These are phyloP conservation scores for Fusarium chlamydosporum DNA, from an alignment of 2,329 filamentous ascomycete species.

Conservation along the genomic window DNA sequence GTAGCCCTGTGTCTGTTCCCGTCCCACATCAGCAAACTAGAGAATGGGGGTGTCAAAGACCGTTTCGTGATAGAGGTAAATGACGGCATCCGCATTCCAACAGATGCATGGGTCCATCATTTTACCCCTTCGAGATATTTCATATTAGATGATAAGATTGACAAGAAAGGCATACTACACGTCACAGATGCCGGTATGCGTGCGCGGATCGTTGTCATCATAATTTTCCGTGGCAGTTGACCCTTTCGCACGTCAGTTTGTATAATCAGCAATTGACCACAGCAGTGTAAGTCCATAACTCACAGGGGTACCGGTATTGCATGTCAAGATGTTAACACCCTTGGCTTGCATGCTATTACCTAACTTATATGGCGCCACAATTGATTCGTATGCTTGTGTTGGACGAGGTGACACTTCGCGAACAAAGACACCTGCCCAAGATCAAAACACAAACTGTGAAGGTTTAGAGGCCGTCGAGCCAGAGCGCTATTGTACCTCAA, in stretches of 20 bases:
- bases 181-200: conserved; percentile 9
- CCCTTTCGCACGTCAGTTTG: conserved; percentile 19
- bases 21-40: neutral
- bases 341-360: neutral
- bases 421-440: conserved; percentile 23
- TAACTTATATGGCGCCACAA: conserved; percentile 17
- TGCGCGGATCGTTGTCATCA: conserved; percentile 19
- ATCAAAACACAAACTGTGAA: conserved; percentile 3
- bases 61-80: conserved; percentile 17
- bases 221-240: conserved; percentile 1
- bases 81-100: conserved; percentile 39
- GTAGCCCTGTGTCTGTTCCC: conserved; percentile 30
- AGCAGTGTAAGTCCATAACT: neutral
- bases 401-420: conserved; percentile 27
- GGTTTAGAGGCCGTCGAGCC: neutral
- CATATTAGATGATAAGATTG: neutral
- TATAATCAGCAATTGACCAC: neutral
- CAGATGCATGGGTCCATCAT: conserved; percentile 14
- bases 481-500: conserved; percentile 10
- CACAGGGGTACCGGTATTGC: neutral
- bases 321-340: conserved; percentile 6
- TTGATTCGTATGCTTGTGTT: conserved; percentile 20
- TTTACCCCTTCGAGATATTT: neutral
- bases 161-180: neutral
- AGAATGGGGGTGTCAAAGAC: conserved; percentile 3